Base-by-base conservation (phyloP, 129 eudicot species). In the Kitagawia praeruptora region DNA sequence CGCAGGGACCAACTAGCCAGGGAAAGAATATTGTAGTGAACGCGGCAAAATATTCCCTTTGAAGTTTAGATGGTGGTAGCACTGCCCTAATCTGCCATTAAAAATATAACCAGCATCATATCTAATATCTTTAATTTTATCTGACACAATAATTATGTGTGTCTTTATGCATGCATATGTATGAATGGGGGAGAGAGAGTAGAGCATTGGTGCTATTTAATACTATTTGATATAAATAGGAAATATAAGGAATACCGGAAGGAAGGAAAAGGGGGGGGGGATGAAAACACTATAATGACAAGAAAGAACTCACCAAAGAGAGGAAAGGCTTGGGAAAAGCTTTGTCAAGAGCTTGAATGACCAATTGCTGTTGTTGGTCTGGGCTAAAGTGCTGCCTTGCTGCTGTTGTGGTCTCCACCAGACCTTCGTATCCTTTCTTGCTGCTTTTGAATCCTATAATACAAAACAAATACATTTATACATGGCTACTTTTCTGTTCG, bases 1-100 rank as follows among this genome's bases (percentile, higher is more conserved):
- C 85, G 25, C 92, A 88, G 2, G 92, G 86, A 47, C 98, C 98
- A 38, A 95, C 87, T 77, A 95, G 89, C 98, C 98, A 95, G 31
- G 89, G 88, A 75, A 92, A 95, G 84, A 92, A 89, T 72, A 92
- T 75, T 25, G 91, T 87, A 4, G 98, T 88, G 90, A 88, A 92
- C 77, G 66, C 53, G 3, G 98, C 97, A 28, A 88, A 92, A 80
- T 84, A 83, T 78, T 95, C 96, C 83, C 97, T 90, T 21, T 89
- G 63, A 48, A 86, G 84, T 75, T 87, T 92, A 1, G 97, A 89
- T 64, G 85, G 88, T 34, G 93, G 96, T 82, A 90, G 46, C 84
- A 92, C 4, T 51, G 75, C 81, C 85, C 84, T 91, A 53, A 92
- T 86, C 98, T 90, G 90, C 76, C 42, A n/a, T 21, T 0, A 21